Evolutionary conservation across 2,329 filamentous ascomycete genomes (phyloP), one percentile per base, ranked within the genome.

Genomic region (Colletotrichum godetiae): DNA sequence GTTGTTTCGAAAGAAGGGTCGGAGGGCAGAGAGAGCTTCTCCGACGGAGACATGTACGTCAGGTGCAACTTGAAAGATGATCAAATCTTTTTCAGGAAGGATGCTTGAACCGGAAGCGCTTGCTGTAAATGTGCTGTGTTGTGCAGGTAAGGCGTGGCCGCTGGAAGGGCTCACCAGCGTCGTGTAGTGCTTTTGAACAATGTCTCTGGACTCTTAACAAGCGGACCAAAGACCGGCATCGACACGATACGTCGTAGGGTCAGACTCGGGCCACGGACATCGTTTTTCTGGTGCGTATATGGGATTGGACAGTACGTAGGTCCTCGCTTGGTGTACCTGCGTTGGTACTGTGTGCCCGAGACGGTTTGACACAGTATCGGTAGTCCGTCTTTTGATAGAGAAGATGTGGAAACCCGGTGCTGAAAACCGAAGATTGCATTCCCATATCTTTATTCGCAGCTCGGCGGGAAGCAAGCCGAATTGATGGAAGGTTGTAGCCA

Each of bases 381-480:
- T 11, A 49, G 42, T 8, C n/a, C 19, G 42, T n/a, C 42, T 2
- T 49, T 22, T 49, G 42, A 49, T 6, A 22, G 42, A 49, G 42
- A 67, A 31, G 31, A 67, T 46, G 12, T 67, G 64, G 6, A 31
- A 31, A 27, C 35, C 53, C 5, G 53, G 56, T 1, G 13, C 12
- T 7, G 15, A 10, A 15, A 53, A 22, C 12, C 64, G 65, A 12
- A 60, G 24, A 37, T 15, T 27, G 5, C 1, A 24, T 35, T 67
- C 55, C 65, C 65, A 67, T 1, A 67, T 59, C 27, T 67, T 37
- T n/a, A 67, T 37, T 13, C 65, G 19, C 31, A 67, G 37, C 52
- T 67, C 65, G 19, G 56, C 10, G 4, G 65, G 65, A 5, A 67
- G 29, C 11, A 22, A 15, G 19, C 24, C 10, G 19, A 67, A 67